Percentiles rank a stretch among this genome's conserved stretches.
phyloP scores from a whole-genome alignment of 1,284 basidiomycete genomes.

The Ustilago hordei region DNA sequence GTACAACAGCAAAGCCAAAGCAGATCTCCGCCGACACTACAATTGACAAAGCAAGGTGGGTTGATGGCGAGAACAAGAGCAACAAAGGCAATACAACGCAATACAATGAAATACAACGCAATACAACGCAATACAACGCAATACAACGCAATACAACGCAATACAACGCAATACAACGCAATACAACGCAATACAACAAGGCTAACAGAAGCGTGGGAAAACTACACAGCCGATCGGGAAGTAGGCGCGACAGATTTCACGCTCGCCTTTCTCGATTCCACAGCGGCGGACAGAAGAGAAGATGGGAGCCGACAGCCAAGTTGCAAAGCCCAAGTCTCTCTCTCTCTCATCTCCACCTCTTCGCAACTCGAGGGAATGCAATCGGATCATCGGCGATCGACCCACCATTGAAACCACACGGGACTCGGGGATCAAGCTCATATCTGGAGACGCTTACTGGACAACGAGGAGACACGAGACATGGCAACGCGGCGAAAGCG shows the following conservation, averaged over 20 bases:
- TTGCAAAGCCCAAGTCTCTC: not conserved
- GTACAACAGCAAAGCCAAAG: not conserved
- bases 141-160: not conserved
- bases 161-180: not conserved
- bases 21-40: too few relatives aligned
- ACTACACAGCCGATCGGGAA: constrained; percentile 5
- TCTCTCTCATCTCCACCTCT: too few relatives aligned
- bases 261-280: not conserved
- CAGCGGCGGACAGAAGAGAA: constrained; percentile 2
- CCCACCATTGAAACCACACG: too few relatives aligned
- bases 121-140: not conserved
- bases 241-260: constrained; percentile 29
- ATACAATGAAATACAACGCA: not conserved
- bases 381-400: not conserved
- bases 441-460: not conserved
- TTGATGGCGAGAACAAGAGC: too few relatives aligned
- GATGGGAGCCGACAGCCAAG: not conserved
- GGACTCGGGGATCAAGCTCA: too few relatives aligned
- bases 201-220: constrained; percentile 7
- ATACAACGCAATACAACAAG: not conserved
- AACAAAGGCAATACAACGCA: too few relatives aligned
- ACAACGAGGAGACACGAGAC: not conserved
- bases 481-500: not conserved
- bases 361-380: too few relatives aligned
- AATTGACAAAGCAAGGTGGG: too few relatives aligned